Conservation (phyloP, 1,284 basidiomycete genomes). For the Ustilago crameri region DNA sequence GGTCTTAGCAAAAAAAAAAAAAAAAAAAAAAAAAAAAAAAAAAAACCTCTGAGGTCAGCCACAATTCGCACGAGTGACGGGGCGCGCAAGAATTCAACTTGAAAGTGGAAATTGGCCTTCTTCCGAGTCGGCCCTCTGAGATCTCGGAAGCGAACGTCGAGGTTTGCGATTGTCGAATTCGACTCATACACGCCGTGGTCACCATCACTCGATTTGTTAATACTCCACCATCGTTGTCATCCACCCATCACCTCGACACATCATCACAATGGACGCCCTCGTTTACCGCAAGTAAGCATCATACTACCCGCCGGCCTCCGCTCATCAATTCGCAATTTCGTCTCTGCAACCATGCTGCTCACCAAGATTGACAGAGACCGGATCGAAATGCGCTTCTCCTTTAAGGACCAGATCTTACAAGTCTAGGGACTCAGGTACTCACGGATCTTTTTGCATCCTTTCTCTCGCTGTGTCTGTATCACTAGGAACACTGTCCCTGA, state of each 20-base stretch:
- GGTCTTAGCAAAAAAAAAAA: too few species aligned
- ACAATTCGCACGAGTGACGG: slow-evolving; percentile 23
- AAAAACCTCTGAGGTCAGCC: too few species aligned
- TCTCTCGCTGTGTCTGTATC: neutral
- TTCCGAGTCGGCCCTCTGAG: slow-evolving; percentile 24
- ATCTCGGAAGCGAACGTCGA: slow-evolving; percentile 37
- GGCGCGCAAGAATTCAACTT: slow-evolving; percentile 2
- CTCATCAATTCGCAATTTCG: too few species aligned
- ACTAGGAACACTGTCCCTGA: slow-evolving; percentile 57
- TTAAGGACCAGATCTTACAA: too few species aligned
- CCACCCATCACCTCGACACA: slow-evolving; percentile 7
- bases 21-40: too few species aligned
- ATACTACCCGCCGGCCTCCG: neutral
- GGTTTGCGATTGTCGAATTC: slow-evolving; percentile 19
- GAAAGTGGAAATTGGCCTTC: slow-evolving; percentile 4
- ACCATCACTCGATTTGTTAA: slow-evolving; percentile 8
- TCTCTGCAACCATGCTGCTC: too few species aligned
- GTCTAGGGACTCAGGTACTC: too few species aligned
- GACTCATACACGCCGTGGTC: slow-evolving; percentile 9
- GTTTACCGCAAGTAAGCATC: slow-evolving; percentile 56
- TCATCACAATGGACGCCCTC: slow-evolving; percentile 56
- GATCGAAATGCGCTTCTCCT: too few species aligned
- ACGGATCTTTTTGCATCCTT: neutral
- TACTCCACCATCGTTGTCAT: slow-evolving; percentile 28
- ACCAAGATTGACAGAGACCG: too few species aligned